Evolutionary conservation across 208 protist species (phyloP).

Genomic region (Acanthamoeba sp.): DNA sequence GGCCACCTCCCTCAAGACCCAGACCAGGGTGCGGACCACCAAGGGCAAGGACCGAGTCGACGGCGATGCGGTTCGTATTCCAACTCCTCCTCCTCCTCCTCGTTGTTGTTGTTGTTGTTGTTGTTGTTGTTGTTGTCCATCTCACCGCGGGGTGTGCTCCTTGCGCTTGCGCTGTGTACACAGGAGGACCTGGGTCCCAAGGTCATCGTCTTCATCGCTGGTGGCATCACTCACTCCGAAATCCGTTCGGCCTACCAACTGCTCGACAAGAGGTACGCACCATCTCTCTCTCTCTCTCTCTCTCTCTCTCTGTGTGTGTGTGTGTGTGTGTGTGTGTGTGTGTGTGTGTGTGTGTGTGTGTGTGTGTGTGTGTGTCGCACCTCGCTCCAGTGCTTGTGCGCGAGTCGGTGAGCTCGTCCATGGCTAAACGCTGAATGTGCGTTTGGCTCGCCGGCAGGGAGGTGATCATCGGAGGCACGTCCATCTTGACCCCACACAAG

Average conservation of each 20-base stretch:
- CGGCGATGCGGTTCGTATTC: background rate
- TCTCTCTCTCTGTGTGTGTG: background rate
- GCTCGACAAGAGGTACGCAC: background rate
- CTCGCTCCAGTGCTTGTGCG: background rate
- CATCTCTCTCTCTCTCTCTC: background rate
- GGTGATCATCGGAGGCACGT: slow-evolving; percentile 38
- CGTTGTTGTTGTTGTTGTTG: too few relatives aligned
- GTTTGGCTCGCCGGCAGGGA: background rate
- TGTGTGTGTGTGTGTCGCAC: background rate
- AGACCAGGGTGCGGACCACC: background rate
- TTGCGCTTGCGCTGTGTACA: background rate
- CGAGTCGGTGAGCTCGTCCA: background rate
- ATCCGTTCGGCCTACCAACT: slow-evolving; percentile 63
- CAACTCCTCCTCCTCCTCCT: too few relatives aligned
- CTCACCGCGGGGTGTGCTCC: background rate
- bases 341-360: too few relatives aligned
- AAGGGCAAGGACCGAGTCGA: slow-evolving; percentile 20
- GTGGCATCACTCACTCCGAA: slow-evolving; percentile 53
- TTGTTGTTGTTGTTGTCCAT: background rate
- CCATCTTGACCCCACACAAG: slow-evolving; percentile 4
- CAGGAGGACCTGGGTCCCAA: slow-evolving; percentile 20
- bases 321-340: too few relatives aligned
- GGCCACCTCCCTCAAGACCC: slow-evolving; percentile 50
- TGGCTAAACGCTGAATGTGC: background rate
- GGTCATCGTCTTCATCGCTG: slow-evolving; percentile 57